Evolutionary conservation across 768 basidiomycete species (phyloP), one percentile per base, ranked within the genome.

Genomic region (Amylocystis lapponica): DNA sequence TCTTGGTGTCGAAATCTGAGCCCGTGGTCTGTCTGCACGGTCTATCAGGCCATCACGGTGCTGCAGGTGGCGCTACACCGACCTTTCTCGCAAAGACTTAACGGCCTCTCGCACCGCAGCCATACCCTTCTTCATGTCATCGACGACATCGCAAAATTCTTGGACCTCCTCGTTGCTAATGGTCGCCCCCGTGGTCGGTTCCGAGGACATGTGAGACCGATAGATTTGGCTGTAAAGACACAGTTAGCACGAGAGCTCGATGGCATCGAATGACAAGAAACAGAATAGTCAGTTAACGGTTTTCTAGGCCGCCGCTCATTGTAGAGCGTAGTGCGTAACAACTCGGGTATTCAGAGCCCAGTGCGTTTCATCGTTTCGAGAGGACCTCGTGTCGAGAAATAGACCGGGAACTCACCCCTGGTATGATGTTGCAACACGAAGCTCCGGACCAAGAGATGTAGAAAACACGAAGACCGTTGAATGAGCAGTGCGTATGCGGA

Each of bases 351-450:
- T 77, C 75, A 76, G 75, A 78, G 77, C 75, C 75, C 77, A 78
- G 75, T 77, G 75, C 77, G 66, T 66, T 74, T 77, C 75, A 69
- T 78, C 76, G n/a, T n/a, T n/a, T n/a, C n/a, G n/a, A n/a, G n/a
- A n/a, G n/a, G n/a, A n/a, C n/a, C n/a, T n/a, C n/a, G n/a, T n/a
- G n/a, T n/a, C n/a, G n/a, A n/a, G n/a, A n/a, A n/a, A n/a, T n/a
- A n/a, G n/a, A n/a, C n/a, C n/a, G n/a, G n/a, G n/a, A n/a, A n/a
- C n/a, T n/a, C n/a, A n/a, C n/a, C n/a, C n/a, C n/a, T n/a, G n/a
- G n/a, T n/a, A n/a, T n/a, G n/a, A n/a, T n/a, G n/a, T n/a, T n/a
- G n/a, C n/a, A n/a, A n/a, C n/a, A n/a, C n/a, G n/a, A n/a, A n/a
- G n/a, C n/a, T n/a, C n/a, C n/a, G n/a, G n/a, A n/a, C n/a, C n/a